Evolutionary conservation across 2,329 filamentous ascomycete species (phyloP).

Genomic region (Aschersonia sp.): DNA sequence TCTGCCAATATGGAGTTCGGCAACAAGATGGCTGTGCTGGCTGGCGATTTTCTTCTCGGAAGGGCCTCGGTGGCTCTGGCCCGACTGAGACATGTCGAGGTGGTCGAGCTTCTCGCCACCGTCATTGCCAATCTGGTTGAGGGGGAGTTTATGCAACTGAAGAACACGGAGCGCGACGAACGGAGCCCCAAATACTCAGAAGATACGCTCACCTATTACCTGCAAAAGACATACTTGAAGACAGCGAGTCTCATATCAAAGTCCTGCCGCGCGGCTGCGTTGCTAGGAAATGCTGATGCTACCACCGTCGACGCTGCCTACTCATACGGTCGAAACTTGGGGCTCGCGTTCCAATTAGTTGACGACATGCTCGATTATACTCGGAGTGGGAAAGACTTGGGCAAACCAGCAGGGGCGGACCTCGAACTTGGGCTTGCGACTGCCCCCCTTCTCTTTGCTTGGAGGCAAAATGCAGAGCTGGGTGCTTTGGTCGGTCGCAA

Average conservation of each 20-base stretch:
- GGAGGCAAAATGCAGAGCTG: slow-evolving; percentile 75
- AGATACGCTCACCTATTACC: slow-evolving; percentile 80
- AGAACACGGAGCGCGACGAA: slow-evolving; percentile 88
- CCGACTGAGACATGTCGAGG: slow-evolving; percentile 79
- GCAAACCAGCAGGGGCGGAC: slow-evolving; percentile 90
- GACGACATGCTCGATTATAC: slow-evolving; percentile 98
- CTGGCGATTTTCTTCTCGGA: slow-evolving; percentile 90
- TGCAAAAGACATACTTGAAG: slow-evolving; percentile 97
- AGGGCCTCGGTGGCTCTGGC: slow-evolving; percentile 88
- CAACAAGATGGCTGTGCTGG: slow-evolving; percentile 97
- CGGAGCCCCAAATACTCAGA: slow-evolving; percentile 72
- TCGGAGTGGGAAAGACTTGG: slow-evolving; percentile 66
- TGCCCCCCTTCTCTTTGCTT: slow-evolving; percentile 86
- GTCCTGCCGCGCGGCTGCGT: slow-evolving; percentile 76
- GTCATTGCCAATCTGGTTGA: slow-evolving; percentile 97
- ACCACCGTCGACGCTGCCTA: slow-evolving; percentile 86
- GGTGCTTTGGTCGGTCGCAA: slow-evolving; percentile 84
- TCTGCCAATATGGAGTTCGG: slow-evolving; percentile 92
- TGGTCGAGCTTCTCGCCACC: slow-evolving; percentile 84
- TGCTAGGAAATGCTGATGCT: slow-evolving; percentile 64
- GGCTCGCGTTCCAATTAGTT: slow-evolving; percentile 90
- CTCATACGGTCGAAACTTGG: slow-evolving; percentile 81
- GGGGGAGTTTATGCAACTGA: slow-evolving; percentile 98
- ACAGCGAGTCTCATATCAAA: slow-evolving; percentile 93
- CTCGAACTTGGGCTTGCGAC: slow-evolving; percentile 87